Evolutionary conservation across 805 yeast species (phyloP), one percentile per base, ranked within the genome.

Genomic region (Metschnikowia henanensis): DNA sequence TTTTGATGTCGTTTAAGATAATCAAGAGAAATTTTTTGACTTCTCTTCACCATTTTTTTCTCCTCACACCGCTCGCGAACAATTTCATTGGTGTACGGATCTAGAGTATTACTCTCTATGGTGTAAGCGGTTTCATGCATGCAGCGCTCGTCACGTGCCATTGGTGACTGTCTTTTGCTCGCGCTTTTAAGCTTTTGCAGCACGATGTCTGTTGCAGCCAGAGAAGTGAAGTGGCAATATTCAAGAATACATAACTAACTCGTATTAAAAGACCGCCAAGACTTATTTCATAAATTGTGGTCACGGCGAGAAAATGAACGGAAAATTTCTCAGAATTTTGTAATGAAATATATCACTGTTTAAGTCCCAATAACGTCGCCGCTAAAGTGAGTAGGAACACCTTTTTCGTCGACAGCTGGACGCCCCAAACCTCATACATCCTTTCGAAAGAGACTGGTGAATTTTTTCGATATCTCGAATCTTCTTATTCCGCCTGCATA

Each of bases 1-100:
- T 66, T 34, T 50, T 64, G 45, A 32, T 34, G 42, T 35, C 37
- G 43, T 26, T 43, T 25, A 28, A 13, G 28, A 38, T 40, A 21
- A 37, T 18, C 29, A 22, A 42, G 37, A 35, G 39, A 23, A 41
- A n/a, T 3, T 7, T 20, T 30, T 40, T 32, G 35, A 29, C 22
- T 16, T 25, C 38, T 48, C 45, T 43, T 36, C 26, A 26, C 16
- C 18, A 19, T 21, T 37, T 41, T 41, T 42, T 42, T 43, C 39
- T 33, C 43, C 37, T 35, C 41, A 37, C 42, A 31, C 37, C 29
- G 43, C 39, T 35, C 41, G 45, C 34, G 28, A 22, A 23, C 30
- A 37, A 26, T 31, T 30, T 31, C 6, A n/a, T n/a, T 1, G 52
- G 49, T 43, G 52, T 31, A 48, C 51, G 46, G 55, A 34, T 47